Evolutionary conservation across 2,329 filamentous ascomycete species (phyloP).

Genomic region (Fusarium sp.): DNA sequence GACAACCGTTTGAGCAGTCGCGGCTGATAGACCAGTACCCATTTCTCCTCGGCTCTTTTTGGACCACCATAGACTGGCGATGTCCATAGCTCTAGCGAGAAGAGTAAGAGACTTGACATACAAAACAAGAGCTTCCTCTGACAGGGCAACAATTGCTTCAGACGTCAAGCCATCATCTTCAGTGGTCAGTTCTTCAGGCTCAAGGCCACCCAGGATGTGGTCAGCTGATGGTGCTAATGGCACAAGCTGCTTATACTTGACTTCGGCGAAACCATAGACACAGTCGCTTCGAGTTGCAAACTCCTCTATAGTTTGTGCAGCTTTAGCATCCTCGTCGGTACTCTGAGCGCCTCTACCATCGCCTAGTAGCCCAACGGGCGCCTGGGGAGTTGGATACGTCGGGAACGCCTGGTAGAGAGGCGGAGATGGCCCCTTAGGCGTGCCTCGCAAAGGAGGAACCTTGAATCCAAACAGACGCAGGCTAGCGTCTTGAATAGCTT

Average conservation of each 20-base stretch:
- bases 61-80: constrained; percentile 92
- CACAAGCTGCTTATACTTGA: constrained; percentile 98
- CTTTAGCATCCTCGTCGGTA: constrained; percentile 81
- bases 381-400: constrained; percentile 79
- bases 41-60: constrained; percentile 78
- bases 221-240: constrained; percentile 85
- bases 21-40: constrained; percentile 57
- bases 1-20: constrained; percentile 64
- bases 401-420: constrained; percentile 87
- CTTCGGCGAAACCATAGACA: constrained; percentile 96
- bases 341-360: constrained; percentile 70
- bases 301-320: constrained; percentile 88
- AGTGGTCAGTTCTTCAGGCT: constrained; percentile 64
- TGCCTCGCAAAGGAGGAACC: constrained; percentile 73
- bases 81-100: constrained; percentile 94
- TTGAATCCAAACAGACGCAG: constrained; percentile 78
- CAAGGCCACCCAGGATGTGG: constrained; percentile 75
- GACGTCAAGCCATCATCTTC: constrained; percentile 84
- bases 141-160: constrained; percentile 87
- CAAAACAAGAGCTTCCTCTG: constrained; percentile 93
- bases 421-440: constrained; percentile 75
- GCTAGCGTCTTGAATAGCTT: constrained; percentile 94
- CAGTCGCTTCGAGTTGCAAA: constrained; percentile 94
- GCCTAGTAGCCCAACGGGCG: constrained; percentile 73
- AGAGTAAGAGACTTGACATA: constrained; percentile 95